Evolutionary conservation across 2,329 filamentous ascomycete genomes (phyloP).

Genomic region (Teratosphaeriaceae sp.): DNA sequence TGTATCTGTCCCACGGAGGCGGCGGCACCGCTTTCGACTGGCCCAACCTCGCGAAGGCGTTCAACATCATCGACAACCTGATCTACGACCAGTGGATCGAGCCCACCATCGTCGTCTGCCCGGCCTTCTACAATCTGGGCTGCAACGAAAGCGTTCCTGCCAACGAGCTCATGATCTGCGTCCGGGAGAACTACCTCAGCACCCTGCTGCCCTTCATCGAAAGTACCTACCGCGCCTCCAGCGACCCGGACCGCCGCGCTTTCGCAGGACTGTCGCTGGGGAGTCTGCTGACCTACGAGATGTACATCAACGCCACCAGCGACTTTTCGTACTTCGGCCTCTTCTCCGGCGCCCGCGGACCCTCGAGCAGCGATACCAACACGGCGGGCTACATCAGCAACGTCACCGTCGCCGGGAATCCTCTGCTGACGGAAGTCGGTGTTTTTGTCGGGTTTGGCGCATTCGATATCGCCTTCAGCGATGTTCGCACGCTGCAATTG

Average conservation of each 20-base stretch:
- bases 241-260: slow-evolving; percentile 3
- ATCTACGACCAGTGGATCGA: not conserved
- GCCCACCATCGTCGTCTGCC: slow-evolving; percentile 6
- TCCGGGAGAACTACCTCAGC: slow-evolving; percentile 3
- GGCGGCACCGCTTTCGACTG: slow-evolving; percentile 4
- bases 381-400: slow-evolving; percentile 2
- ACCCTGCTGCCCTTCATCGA: slow-evolving; percentile 5
- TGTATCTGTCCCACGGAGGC: slow-evolving; percentile 6
- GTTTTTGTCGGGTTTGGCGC: slow-evolving; percentile 5
- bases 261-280: slow-evolving; percentile 5
- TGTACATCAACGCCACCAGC: slow-evolving; percentile 6
- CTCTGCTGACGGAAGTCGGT: not conserved
- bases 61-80: slow-evolving; percentile 6
- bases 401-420: slow-evolving; percentile 2
- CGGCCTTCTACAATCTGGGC: slow-evolving; percentile 7
- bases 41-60: slow-evolving; percentile 10
- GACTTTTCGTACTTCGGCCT: slow-evolving; percentile 3
- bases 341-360: slow-evolving; percentile 5
- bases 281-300: slow-evolving; percentile 4
- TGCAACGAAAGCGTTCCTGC: not conserved
- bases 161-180: slow-evolving; percentile 4
- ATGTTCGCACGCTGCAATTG: slow-evolving; percentile 1
- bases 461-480: slow-evolving; percentile 6
- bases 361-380: slow-evolving; percentile 2
- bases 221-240: slow-evolving; percentile 4